phyloP scores from a whole-genome alignment of 148 eudicot genomes.

The Fagopyrum homotropicum region DNA sequence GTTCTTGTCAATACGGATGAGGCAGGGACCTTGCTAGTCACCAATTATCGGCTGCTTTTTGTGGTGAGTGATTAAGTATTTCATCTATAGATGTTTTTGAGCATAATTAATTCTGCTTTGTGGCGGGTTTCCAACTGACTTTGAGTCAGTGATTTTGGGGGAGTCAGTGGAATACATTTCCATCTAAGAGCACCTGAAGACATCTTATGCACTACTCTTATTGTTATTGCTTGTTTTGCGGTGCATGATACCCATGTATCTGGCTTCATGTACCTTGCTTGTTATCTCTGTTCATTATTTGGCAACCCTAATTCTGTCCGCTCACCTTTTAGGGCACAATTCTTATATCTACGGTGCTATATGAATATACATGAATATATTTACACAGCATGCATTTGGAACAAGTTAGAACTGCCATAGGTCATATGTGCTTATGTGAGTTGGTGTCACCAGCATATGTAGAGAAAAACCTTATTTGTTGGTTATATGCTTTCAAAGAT shows the following conservation, averaged over 20 bases:
- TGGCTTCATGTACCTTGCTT: background rate
- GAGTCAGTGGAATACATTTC: background rate
- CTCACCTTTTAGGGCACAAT: background rate
- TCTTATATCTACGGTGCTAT: background rate
- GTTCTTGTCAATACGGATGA: slow-evolving; percentile 87
- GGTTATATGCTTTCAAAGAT: slow-evolving; percentile 4
- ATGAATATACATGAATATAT: background rate
- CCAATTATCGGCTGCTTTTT: slow-evolving; percentile 87
- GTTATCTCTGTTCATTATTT: background rate
- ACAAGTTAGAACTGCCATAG: background rate
- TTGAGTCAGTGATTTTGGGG: background rate
- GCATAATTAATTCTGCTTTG: background rate
- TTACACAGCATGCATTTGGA: background rate
- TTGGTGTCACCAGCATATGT: background rate
- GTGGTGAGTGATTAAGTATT: slow-evolving; percentile 47
- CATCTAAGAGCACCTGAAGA: background rate
- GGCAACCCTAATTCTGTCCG: background rate
- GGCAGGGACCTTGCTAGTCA: slow-evolving; percentile 82
- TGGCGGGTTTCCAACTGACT: background rate
- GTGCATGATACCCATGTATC: background rate
- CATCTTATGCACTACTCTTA: background rate
- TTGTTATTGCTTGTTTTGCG: background rate
- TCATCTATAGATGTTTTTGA: background rate
- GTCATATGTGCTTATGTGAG: background rate
- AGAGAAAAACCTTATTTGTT: background rate